Base-by-base conservation (phyloP, 1,284 basidiomycete species). In the Sphaerobolus stellatus region DNA sequence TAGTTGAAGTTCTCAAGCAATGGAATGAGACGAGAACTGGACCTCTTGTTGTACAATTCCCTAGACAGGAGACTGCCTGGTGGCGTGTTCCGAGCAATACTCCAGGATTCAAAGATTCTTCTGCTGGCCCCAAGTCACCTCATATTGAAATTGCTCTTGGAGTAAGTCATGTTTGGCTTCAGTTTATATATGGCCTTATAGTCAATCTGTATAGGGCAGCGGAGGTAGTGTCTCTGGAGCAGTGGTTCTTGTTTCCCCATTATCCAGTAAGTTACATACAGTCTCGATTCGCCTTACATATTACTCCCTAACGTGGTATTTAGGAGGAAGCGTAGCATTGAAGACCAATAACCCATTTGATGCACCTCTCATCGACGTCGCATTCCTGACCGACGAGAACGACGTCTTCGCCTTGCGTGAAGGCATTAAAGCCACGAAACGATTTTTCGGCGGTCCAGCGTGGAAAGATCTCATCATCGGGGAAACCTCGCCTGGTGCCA, bases 331-430 rank as follows among this genome's bases (percentile, higher is more conserved):
- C 4, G 58, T 78, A 16, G 65, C 58, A 3, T 59, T 77, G 6
- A 56, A 56, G 6, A 71, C 70, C 5, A 62, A 62, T 16, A 62
- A 74, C 56, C 72, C 76, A 0, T 74, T 78, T 56, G 73, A 75
- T 56, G 47, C 59, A 7, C 75, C 75, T 14, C 54, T 70, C 20
- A 76, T 81, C 55, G 74, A 79, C 61, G 77, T 77, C 0, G 66
- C 71, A 45, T 78, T 79, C 62, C 70, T 79, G 52, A 59, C 58
- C n/a, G 63, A 70, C 4, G 60, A 68, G 6, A 71, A 73, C 48
- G 76, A 78, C 58, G 58, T 72, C 16, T 63, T 65, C 49, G 63
- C 66, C 1, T 63, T 74, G 57, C 63, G 64, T 1, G 65, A 72
- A 51, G 67, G 66, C 1, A 58, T 75, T 50, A 68, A 69, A 50